phyloP scores from a whole-genome alignment of 805 yeast genomes.

The Ogataea haglerorum region DNA sequence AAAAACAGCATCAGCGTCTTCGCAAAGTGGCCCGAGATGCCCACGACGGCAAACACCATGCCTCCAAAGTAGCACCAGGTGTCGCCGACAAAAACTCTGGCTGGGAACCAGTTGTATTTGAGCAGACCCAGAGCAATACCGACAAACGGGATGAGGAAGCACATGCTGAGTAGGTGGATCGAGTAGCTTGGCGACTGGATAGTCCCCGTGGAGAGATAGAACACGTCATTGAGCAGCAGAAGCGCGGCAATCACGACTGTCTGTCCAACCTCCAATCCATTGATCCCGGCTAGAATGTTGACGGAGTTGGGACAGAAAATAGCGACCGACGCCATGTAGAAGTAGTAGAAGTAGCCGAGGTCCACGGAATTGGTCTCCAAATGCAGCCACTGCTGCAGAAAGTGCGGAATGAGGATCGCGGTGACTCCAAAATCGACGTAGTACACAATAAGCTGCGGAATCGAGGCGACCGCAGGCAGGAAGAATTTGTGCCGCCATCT shows the following conservation, averaged over 20 bases:
- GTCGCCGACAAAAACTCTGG: conserved; percentile 94
- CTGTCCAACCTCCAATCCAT: conserved; percentile 96
- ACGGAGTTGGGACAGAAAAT: conserved; percentile 96
- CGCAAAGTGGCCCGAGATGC: conserved; percentile 93
- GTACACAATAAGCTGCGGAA: conserved; percentile 87
- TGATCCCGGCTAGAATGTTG: conserved; percentile 92
- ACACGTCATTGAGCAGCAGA: conserved; percentile 70
- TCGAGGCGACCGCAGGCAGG: conserved; percentile 89
- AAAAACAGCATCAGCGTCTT: conserved; percentile 85
- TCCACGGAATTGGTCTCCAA: conserved; percentile 52
- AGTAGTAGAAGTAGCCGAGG: conserved; percentile 75
- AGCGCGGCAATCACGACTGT: conserved; percentile 72
- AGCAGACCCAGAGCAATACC: conserved; percentile 80
- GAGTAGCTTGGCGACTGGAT: conserved; percentile 60
- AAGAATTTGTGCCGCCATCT: conserved; percentile 98
- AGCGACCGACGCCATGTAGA: conserved; percentile 86
- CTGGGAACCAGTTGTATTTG: conserved; percentile 85
- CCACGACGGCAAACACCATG: conserved; percentile 97
- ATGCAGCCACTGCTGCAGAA: conserved; percentile 43
- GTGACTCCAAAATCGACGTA: conserved; percentile 94
- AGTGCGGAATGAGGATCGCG: conserved; percentile 74
- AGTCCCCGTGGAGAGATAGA: conserved; percentile 46
- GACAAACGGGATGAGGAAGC: conserved; percentile 77
- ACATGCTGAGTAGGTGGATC: conserved; percentile 77
- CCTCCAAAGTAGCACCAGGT: conserved; percentile 98